phyloP scores from a whole-genome alignment of 2,329 filamentous ascomycete genomes.

The Seiridium cupressi region DNA sequence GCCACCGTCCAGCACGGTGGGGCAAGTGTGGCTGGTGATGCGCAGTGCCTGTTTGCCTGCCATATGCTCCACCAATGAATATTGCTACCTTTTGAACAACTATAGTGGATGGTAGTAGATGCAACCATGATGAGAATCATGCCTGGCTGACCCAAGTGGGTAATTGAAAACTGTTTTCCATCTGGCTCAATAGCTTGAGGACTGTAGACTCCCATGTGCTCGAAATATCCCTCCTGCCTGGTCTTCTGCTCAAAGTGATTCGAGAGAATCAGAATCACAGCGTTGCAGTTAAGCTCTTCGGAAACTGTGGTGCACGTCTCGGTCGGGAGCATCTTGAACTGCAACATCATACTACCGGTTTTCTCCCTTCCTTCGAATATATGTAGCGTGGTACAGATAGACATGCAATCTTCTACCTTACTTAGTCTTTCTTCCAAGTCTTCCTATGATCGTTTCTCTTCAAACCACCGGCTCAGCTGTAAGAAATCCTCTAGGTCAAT shows the following conservation, averaged over 20 bases:
- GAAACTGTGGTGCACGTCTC: slow-evolving; percentile 83
- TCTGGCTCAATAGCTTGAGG: slow-evolving; percentile 76
- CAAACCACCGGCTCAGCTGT: too few relatives aligned
- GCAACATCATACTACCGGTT: too few relatives aligned
- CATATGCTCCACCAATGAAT: too few relatives aligned
- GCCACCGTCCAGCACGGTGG: too few relatives aligned
- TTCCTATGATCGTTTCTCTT: too few relatives aligned
- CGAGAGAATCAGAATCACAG: slow-evolving; percentile 74
- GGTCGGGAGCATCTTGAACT: slow-evolving; percentile 51
- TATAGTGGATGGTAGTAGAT: slow-evolving; percentile 47
- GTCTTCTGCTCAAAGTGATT: slow-evolving; percentile 70
- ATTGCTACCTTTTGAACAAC: too few relatives aligned
- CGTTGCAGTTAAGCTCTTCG: slow-evolving; percentile 77
- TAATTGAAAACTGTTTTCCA: slow-evolving; percentile 62
- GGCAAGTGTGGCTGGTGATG: too few relatives aligned
- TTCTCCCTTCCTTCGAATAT: too few relatives aligned
- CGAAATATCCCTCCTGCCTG: slow-evolving; percentile 70
- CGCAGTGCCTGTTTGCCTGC: too few relatives aligned
- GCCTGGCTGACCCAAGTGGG: slow-evolving; percentile 81
- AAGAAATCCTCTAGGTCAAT: too few relatives aligned
- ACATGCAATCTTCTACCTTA: slow-evolving; percentile 69
- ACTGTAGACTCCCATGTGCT: slow-evolving; percentile 79
- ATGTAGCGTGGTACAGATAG: slow-evolving; percentile 81
- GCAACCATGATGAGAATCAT: slow-evolving; percentile 98
- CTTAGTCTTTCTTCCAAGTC: too few relatives aligned